Evolutionary conservation across 108 stramenopile species (phyloP).

Genomic region (Cyclotella choctawhatcheeana): DNA sequence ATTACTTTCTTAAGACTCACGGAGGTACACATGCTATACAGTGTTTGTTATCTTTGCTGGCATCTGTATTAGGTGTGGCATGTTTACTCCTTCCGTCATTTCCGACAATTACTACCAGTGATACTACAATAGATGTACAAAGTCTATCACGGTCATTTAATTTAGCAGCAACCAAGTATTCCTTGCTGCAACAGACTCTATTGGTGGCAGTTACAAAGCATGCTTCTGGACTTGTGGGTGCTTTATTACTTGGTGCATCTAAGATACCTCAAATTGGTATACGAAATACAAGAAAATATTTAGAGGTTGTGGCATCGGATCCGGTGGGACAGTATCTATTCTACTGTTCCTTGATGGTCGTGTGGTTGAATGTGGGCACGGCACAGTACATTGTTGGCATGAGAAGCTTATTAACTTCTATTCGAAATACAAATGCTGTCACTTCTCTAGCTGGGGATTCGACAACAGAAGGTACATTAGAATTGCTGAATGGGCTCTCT

Average conservation of each 20-base stretch:
- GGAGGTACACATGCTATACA: constrained; percentile 81
- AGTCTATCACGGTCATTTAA: constrained; percentile 55
- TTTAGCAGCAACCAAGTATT: constrained; percentile 41
- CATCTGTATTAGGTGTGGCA: constrained; percentile 53
- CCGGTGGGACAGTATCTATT: constrained; percentile 86
- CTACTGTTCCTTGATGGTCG: constrained; percentile 67
- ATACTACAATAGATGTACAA: background rate
- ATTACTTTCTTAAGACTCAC: constrained; percentile 85
- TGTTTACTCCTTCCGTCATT: constrained; percentile 42
- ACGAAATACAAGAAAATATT: constrained; percentile 57
- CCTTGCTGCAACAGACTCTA: constrained; percentile 65
- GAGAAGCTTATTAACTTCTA: constrained; percentile 28
- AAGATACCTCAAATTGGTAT: constrained; percentile 72
- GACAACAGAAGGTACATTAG: background rate
- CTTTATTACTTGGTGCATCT: constrained; percentile 62
- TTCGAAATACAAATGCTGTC: constrained; percentile 21
- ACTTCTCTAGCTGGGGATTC: background rate
- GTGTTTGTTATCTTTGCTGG: constrained; percentile 62
- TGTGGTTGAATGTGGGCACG: constrained; percentile 75
- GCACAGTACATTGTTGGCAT: constrained; percentile 3
- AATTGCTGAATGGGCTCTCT: constrained; percentile 21
- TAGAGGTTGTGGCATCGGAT: constrained; percentile 70
- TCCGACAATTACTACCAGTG: constrained; percentile 10
- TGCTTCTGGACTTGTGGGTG: constrained; percentile 66
- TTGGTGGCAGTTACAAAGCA: constrained; percentile 82